These are phyloP conservation scores for Mycena sp. DNA, from an alignment of 1,284 basidiomycete genomes.

Conservation along the genomic window DNA sequence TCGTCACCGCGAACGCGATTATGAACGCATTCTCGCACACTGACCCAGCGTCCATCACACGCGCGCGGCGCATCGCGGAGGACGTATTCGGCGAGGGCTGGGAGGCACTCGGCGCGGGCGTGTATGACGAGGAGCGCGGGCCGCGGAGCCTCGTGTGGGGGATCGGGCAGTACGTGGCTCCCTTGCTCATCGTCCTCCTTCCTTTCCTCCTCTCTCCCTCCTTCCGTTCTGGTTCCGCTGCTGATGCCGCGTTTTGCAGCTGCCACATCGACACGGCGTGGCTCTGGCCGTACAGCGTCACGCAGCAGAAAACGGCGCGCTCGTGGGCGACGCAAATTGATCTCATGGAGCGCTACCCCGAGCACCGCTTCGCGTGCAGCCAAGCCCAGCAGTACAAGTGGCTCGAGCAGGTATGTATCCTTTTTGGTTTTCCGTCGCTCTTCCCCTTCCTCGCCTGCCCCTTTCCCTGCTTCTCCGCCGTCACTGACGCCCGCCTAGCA, in stretches of 20 bases:
- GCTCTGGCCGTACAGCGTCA: slow-evolving; percentile 94
- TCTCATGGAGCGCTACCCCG: slow-evolving; percentile 95
- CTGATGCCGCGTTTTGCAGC: slow-evolving; percentile 32
- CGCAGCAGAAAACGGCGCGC: slow-evolving; percentile 95
- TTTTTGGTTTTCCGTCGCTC: neutral
- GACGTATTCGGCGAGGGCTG: slow-evolving; percentile 87
- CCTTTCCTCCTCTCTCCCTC: slow-evolving; percentile 30
- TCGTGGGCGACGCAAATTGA: slow-evolving; percentile 96
- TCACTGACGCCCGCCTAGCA: no score
- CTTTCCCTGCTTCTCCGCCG: no score
- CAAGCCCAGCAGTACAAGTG: slow-evolving; percentile 98
- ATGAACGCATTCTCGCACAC: slow-evolving; percentile 86
- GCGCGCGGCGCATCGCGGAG: slow-evolving; percentile 81
- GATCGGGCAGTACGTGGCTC: slow-evolving; percentile 70
- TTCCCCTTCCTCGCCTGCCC: no score
- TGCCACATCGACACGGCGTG: slow-evolving; percentile 86
- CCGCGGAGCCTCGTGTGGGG: slow-evolving; percentile 68
- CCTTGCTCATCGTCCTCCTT: neutral
- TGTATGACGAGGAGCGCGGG: slow-evolving; percentile 62
- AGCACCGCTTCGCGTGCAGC: slow-evolving; percentile 93
- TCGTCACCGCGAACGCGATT: slow-evolving; percentile 89
- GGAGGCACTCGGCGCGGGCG: slow-evolving; percentile 62
- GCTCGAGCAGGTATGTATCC: slow-evolving; percentile 74
- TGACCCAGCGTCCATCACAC: slow-evolving; percentile 65
- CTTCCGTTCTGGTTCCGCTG: neutral